These are phyloP conservation scores for Aspergillus proliferans DNA, from an alignment of 2,329 filamentous ascomycete species.

Conservation along the genomic window DNA sequence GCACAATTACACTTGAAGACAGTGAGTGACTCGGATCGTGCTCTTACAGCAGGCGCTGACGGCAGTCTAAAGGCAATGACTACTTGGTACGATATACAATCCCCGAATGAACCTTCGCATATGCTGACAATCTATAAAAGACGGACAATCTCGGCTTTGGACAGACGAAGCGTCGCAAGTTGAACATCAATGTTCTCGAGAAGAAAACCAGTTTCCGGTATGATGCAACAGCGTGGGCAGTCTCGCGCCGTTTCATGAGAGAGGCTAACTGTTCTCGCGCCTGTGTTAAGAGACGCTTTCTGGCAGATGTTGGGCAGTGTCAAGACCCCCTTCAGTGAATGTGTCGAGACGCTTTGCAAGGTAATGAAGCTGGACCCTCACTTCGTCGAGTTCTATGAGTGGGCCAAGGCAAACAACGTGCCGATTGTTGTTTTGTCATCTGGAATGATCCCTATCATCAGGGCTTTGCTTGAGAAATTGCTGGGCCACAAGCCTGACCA, in stretches of 20 bases:
- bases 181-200: slow-evolving; percentile 71
- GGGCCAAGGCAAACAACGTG: slow-evolving; percentile 73
- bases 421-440: slow-evolving; percentile 88
- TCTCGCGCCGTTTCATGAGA: neutral
- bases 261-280: slow-evolving; percentile 2
- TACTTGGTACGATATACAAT: slow-evolving; percentile 45
- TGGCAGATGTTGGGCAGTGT: slow-evolving; percentile 87
- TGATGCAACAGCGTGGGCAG: neutral
- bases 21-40: slow-evolving; percentile 40
- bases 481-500: slow-evolving; percentile 67
- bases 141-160: slow-evolving; percentile 92
- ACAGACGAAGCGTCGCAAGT: slow-evolving; percentile 58
- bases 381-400: slow-evolving; percentile 83
- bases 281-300: slow-evolving; percentile 62
- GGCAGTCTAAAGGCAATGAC: slow-evolving; percentile 51
- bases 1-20: slow-evolving; percentile 76
- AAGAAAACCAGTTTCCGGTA: slow-evolving; percentile 65
- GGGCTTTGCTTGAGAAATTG: slow-evolving; percentile 70
- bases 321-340: slow-evolving; percentile 71
- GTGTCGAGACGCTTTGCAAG: slow-evolving; percentile 67
- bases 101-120: neutral
- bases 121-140: slow-evolving; percentile 35
- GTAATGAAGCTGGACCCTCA: slow-evolving; percentile 85
- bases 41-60: slow-evolving; percentile 9
- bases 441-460: slow-evolving; percentile 89